Evolutionary conservation across 169 alveolate genomes (phyloP).

Genomic region (Eimeria brunetti): DNA sequence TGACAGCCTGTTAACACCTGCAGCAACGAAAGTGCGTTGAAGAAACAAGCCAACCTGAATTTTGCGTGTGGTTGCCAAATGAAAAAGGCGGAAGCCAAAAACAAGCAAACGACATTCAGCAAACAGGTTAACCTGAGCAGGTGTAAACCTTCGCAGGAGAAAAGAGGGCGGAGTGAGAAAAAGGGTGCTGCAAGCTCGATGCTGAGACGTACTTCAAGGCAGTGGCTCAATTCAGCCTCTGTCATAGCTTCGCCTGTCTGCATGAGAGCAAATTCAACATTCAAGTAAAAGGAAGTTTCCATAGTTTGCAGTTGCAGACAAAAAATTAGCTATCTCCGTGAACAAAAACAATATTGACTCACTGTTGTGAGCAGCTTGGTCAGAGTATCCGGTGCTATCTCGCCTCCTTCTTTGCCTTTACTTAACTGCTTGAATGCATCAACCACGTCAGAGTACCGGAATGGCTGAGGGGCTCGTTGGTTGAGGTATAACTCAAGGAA

Average conservation of each 20-base stretch:
- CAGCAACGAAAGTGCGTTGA: neutral
- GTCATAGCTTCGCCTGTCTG: constrained; percentile 63
- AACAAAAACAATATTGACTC: neutral
- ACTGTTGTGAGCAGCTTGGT: constrained; percentile 38
- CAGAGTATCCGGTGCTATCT: constrained; percentile 18
- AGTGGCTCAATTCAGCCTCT: constrained; percentile 42
- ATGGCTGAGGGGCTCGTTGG: constrained; percentile 70
- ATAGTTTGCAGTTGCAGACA: neutral
- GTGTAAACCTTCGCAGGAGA: neutral
- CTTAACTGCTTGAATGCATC: constrained; percentile 48
- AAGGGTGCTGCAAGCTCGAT: neutral
- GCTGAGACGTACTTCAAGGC: constrained; percentile 42
- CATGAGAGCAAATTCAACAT: neutral
- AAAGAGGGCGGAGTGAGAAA: neutral
- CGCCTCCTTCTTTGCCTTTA: constrained; percentile 14
- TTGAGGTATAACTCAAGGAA: constrained; percentile 77
- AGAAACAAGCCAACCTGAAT: neutral
- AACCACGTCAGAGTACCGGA: constrained; percentile 60
- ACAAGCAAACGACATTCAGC: neutral
- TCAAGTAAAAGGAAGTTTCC: neutral
- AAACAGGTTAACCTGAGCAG: neutral
- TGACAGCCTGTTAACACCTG: constrained; percentile 37
- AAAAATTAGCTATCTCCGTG: neutral
- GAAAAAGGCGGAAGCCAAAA: neutral
- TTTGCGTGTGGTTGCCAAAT: neutral